These are phyloP conservation scores for Cutaneotrichosporon sp. DNA, from an alignment of 1,284 basidiomycete species.

Conservation along the genomic window DNA sequence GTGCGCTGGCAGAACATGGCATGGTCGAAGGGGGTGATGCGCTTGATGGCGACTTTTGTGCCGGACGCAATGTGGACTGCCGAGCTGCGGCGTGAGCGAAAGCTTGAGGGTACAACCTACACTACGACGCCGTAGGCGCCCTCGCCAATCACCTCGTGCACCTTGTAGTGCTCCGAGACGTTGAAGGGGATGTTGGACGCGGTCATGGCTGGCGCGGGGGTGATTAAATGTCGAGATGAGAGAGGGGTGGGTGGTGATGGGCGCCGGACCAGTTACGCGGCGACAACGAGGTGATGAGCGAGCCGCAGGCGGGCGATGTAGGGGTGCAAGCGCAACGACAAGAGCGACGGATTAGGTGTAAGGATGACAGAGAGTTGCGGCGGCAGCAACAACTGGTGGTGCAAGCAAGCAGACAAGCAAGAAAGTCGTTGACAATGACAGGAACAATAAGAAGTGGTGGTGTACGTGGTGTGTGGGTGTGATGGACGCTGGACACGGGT, in stretches of 20 bases:
- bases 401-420: too few relatives aligned
- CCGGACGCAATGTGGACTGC: slow-evolving; percentile 75
- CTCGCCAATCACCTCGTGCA: slow-evolving; percentile 85
- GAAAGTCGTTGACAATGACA: too few relatives aligned
- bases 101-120: slow-evolving; percentile 38
- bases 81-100: slow-evolving; percentile 51
- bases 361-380: too few relatives aligned
- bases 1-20: slow-evolving; percentile 87
- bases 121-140: slow-evolving; percentile 73
- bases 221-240: background rate
- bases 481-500: too few relatives aligned
- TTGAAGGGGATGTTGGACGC: slow-evolving; percentile 30
- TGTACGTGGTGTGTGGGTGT: too few relatives aligned
- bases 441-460: too few relatives aligned
- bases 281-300: too few relatives aligned
- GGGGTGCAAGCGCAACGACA: too few relatives aligned
- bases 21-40: slow-evolving; percentile 88
- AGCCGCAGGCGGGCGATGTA: too few relatives aligned
- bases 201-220: slow-evolving; percentile 8
- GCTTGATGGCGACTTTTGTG: slow-evolving; percentile 81
- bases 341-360: too few relatives aligned
- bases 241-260: background rate
- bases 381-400: too few relatives aligned
- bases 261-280: too few relatives aligned
- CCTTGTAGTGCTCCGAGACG: slow-evolving; percentile 64